Conservation (phyloP, 177 flowering plant genomes). For the Vitis hybrid region DNA sequence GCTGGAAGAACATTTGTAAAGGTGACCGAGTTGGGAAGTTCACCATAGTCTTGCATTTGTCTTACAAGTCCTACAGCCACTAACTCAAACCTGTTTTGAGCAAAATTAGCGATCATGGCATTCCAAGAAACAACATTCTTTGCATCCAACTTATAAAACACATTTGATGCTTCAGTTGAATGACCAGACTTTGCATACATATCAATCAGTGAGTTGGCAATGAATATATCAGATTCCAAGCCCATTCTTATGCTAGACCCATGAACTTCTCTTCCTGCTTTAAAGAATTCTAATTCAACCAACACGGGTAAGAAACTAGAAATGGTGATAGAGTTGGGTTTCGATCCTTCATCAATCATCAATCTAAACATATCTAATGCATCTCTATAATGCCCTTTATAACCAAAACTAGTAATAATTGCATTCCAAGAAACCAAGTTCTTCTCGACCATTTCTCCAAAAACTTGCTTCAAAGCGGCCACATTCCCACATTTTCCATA, state of each 20-base stretch:
- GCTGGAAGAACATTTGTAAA: constrained; percentile 56
- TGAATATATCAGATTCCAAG: constrained; percentile 38
- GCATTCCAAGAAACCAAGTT: constrained; percentile 48
- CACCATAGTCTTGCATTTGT: constrained; percentile 48
- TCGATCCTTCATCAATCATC: constrained; percentile 27
- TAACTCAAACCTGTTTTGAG: constrained; percentile 42
- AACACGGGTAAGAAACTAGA: constrained; percentile 37
- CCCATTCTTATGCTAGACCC: constrained; percentile 36
- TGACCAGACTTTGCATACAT: constrained; percentile 55
- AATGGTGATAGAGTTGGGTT: constrained; percentile 32
- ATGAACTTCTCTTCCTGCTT: constrained; percentile 40
- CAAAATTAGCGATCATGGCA: constrained; percentile 53
- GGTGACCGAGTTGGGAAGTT: constrained; percentile 40
- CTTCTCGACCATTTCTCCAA: constrained; percentile 31
- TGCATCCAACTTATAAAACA: constrained; percentile 33
- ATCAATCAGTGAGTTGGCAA: constrained; percentile 51
- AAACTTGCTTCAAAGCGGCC: constrained; percentile 23
- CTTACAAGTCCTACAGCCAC: constrained; percentile 34
- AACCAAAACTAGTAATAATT: constrained; percentile 29
- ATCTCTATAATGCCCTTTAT: constrained; percentile 11
- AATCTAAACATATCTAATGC: constrained; percentile 29
- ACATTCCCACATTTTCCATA: constrained; percentile 42
- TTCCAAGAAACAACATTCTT: constrained; percentile 56
- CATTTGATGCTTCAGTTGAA: constrained; percentile 24
- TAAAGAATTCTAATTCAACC: constrained; percentile 31